Base-by-base conservation (phyloP, 2,329 filamentous ascomycete species). In the Calonectria honghensis region DNA sequence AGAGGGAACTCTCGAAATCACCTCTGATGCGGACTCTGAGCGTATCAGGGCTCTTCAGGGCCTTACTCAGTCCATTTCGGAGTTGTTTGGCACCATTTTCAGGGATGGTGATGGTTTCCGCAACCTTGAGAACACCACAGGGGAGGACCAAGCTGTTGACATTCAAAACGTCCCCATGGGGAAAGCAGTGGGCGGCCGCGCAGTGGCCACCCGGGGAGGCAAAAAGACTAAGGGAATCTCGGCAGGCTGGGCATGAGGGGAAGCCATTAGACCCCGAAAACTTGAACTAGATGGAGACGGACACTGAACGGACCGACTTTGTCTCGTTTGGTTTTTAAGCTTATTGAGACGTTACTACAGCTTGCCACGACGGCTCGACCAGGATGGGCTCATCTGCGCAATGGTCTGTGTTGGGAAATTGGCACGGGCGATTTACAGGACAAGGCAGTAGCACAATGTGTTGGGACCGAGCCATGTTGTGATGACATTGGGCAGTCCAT, bases 1-100 rank as follows among this genome's bases (percentile, higher is more conserved):
- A 85, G 90, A 91, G 73, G 96, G 96, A 61, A 94, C 93, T 0
- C 93, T 99, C 29, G 92, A 96, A 85, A 95, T 98, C 75, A 92
- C 93, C 74, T 94, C 92, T 73, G 88, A 90, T 70, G 93, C 90
- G 59, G 95, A 98, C 85, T 90, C 90, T 59, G 93, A 94, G 82
- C 94, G 96, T 76, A 89, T 95, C 75, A 88, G 90, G 72, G 94
- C 95, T 41, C 90, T 98, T 82, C 88, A 92, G 76, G 90, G 92
- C 77, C 95, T 97, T 90, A 93, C 92, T 10, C 87, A 87, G 6
- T 93, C 95, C 4, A 91, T 98, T 74, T 89, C 90, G 7, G 88
- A 88, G 6, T 87, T 98, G 68, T 96, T 93, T 86, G 85, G 86
- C 35, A 92, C 93, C 29, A 90, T 98, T 1, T 93, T 98, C 78